Evolutionary conservation across 768 basidiomycete species (phyloP).

Genomic region (Leccinum uliginosum): DNA sequence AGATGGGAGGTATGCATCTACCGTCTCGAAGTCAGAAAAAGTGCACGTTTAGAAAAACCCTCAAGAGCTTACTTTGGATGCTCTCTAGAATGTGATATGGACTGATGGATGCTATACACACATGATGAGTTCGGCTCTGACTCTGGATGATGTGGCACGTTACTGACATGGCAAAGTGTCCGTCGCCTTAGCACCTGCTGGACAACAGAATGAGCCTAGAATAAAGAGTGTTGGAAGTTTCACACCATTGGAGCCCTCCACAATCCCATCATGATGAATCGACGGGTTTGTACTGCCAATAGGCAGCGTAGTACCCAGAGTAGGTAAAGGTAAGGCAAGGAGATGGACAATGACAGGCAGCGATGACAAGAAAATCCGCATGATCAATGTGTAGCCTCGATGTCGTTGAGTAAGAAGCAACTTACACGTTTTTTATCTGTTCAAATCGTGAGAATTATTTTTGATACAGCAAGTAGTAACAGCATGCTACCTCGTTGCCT

Average conservation of each 20-base stretch:
- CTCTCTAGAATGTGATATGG: neutral
- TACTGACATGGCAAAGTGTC: neutral
- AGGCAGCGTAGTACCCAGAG: neutral
- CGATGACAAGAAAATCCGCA: neutral
- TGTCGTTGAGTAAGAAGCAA: neutral
- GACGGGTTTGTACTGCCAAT: neutral
- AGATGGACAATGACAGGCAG: neutral
- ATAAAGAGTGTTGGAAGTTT: neutral
- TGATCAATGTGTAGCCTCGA: neutral
- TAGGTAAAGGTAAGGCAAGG: neutral
- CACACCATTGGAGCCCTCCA: neutral
- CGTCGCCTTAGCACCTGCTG: neutral
- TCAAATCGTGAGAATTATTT: neutral
- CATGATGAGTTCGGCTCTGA: neutral
- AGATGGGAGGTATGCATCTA: neutral
- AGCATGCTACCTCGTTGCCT: neutral
- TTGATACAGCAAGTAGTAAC: neutral
- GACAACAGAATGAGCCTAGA: neutral
- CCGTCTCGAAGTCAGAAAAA: neutral
- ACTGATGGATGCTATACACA: neutral
- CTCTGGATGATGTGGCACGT: neutral
- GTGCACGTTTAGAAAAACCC: neutral
- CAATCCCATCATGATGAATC: neutral
- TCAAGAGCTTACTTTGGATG: constrained; percentile 1
- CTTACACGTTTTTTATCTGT: neutral